phyloP scores from a whole-genome alignment of 2,329 filamentous ascomycete genomes.

The Akanthomyces lecanii region DNA sequence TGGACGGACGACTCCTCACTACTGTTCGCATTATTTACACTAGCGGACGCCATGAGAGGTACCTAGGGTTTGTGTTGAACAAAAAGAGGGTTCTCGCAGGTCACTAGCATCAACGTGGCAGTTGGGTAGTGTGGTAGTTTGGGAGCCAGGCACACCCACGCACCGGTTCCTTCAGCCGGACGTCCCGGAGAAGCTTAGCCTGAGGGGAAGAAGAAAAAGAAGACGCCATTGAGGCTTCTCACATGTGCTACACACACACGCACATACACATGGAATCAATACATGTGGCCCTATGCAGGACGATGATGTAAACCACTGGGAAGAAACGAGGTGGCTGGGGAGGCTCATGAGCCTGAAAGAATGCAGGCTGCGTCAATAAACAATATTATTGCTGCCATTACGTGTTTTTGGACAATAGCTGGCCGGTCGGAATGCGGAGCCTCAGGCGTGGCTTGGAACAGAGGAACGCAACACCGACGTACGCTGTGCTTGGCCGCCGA shows the following conservation, averaged over 20 bases:
- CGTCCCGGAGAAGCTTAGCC: not conserved
- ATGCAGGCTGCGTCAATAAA: no score
- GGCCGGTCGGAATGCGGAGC: not conserved
- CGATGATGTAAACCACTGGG: no score
- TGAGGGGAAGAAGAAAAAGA: not conserved
- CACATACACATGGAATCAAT: not conserved
- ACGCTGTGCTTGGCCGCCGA: not conserved
- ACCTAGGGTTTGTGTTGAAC: not conserved
- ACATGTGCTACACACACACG: not conserved
- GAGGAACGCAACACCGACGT: not conserved
- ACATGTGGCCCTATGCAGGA: not conserved
- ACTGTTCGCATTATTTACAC: not conserved
- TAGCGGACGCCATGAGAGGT: not conserved
- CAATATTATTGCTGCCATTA: not conserved
- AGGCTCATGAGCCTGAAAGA: not conserved
- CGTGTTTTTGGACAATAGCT: not conserved
- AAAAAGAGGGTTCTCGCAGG: not conserved
- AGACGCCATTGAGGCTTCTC: not conserved
- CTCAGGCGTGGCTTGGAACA: not conserved
- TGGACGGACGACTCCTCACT: no score
- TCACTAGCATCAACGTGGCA: not conserved
- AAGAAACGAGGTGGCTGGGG: not conserved
- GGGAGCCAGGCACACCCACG: no score
- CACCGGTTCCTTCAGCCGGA: not conserved
- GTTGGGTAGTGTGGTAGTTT: not conserved